Conservation (phyloP, 139 green algal species). For the Haematococcus lacustris region DNA sequence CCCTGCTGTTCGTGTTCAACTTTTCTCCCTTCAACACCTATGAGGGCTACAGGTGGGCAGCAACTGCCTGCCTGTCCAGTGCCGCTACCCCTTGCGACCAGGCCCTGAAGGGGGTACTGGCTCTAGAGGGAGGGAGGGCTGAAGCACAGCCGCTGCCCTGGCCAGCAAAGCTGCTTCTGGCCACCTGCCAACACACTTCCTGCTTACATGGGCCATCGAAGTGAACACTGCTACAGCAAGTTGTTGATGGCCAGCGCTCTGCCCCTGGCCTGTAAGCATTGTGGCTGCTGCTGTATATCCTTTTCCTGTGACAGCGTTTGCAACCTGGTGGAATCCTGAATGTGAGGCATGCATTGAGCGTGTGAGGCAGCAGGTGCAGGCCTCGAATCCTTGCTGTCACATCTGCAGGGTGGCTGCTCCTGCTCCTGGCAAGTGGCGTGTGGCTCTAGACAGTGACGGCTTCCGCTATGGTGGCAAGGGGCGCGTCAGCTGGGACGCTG, state of each 20-base stretch:
- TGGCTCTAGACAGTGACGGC: conserved; percentile 84
- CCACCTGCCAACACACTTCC: not conserved
- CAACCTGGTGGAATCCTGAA: not conserved
- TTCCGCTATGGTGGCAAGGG: conserved; percentile 70
- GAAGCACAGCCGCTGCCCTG: not conserved
- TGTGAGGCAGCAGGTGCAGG: not conserved
- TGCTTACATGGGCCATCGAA: too few species aligned
- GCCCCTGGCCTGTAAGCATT: too few species aligned
- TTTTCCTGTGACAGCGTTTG: too few species aligned
- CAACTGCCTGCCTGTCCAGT: not conserved
- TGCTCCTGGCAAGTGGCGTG: conserved; percentile 67
- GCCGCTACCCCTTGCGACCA: not conserved
- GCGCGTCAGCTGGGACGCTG: conserved; percentile 45
- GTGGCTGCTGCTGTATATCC: too few species aligned
- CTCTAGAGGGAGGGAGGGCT: not conserved
- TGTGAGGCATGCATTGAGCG: not conserved
- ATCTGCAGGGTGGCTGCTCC: conserved; percentile 28
- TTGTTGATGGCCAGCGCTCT: too few species aligned
- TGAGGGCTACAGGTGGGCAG: conserved; percentile 56
- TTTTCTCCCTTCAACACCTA: conserved; percentile 69
- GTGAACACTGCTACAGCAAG: too few species aligned
- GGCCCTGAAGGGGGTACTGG: too few species aligned
- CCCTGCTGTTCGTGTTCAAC: conserved; percentile 96
- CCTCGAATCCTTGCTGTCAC: not conserved
- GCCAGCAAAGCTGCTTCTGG: not conserved